Evolutionary conservation across 805 yeast genomes (phyloP).

Genomic region (Yarrowia keelungensis): DNA sequence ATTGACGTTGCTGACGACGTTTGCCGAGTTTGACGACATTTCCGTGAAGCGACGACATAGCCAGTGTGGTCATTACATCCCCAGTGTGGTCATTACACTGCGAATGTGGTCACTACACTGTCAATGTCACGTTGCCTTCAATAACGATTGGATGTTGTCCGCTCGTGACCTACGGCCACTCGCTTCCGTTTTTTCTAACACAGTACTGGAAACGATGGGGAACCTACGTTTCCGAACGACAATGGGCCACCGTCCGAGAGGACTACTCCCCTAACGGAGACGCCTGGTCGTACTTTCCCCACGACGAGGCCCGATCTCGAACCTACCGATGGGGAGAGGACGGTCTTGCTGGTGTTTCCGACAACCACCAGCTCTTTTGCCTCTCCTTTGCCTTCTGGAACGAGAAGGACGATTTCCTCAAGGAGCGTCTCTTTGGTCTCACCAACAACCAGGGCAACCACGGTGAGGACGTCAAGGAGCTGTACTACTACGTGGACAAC

Average conservation of each 20-base stretch:
- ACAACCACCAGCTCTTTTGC: constrained; percentile 78
- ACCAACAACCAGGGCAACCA: constrained; percentile 95
- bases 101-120: too few species aligned
- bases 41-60: too few species aligned
- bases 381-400: constrained; percentile 90
- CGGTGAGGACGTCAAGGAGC: constrained; percentile 87
- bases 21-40: too few species aligned
- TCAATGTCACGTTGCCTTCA: too few species aligned
- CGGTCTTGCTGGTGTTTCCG: constrained; percentile 89
- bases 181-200: neutral
- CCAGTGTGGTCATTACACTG: too few species aligned
- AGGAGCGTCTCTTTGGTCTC: constrained; percentile 85
- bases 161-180: too few species aligned
- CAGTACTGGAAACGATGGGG: constrained; percentile 90
- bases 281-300: constrained; percentile 89
- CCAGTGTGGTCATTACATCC: too few species aligned
- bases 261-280: constrained; percentile 87
- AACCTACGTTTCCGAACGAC: constrained; percentile 85
- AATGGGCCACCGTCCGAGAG: constrained; percentile 77
- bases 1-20: too few species aligned
- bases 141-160: too few species aligned
- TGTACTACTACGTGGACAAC: constrained; percentile 78
- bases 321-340: constrained; percentile 96
- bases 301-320: constrained; percentile 80
- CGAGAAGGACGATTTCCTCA: constrained; percentile 81